Evolutionary conservation across 2,329 filamentous ascomycete species (phyloP), one percentile per base, ranked within the genome.

Genomic region (Simplicillium sp.): DNA sequence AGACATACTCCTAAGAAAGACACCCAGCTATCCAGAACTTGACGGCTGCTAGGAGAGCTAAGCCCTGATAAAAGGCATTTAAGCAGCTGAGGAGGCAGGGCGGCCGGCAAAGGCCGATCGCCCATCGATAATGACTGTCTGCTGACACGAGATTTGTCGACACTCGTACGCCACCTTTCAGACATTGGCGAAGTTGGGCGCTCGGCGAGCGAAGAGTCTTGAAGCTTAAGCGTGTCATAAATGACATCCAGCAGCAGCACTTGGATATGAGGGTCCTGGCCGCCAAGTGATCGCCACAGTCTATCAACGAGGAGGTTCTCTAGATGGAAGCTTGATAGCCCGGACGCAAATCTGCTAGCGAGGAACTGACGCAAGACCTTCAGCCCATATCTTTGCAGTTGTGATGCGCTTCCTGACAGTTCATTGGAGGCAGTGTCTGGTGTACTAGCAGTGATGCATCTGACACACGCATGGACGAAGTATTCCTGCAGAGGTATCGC

Each of bases 1-100:
- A 98, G 66, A 35, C 87, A 86, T 55, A 90, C 84, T 4, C 80
- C 77, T 7, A 98, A 70, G 50, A 98, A 89, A 25, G 77, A 72
- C 9, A 96, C 80, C 94, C 94, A 98, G 56, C 86, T 89, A 52
- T 97, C 89, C 29, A 98, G 67, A 6, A 94, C 82, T 8, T 80
- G 70, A 5, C 87, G 80, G 49, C 86, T 89, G 40, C 71, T 80
- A 3, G 73, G 58, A 3, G 87, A 85, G 41, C 84, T 80, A 38
- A 98, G 81, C 0, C 88, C 92, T 36, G 80, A 77, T 45, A 87
- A 81, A 11, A 98, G 70, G 54, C 87, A 94, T 46, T 85, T 82
- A n/a, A 92, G 73, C n/a, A 98, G 63, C 29, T 81, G 68, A 13
- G 77, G 65, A 3, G 84, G 80, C 15, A 86, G 84, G 3, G 48